Evolutionary conservation across 2,329 filamentous ascomycete genomes (phyloP).

Genomic region (Colletotrichum orbiculare): DNA sequence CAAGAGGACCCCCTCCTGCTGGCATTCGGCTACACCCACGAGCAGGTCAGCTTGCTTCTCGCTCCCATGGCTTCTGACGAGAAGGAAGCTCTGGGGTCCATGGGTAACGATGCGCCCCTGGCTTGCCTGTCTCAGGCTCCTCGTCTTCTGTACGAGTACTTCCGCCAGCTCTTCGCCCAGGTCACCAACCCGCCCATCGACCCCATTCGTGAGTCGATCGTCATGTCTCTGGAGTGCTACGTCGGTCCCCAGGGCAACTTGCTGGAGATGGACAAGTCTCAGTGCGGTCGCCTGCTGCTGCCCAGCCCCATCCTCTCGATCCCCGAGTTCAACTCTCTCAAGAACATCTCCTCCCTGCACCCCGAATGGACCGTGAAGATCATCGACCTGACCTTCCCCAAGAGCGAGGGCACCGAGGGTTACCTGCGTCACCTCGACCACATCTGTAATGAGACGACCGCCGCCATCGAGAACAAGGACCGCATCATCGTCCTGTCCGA

Average conservation of each 20-base stretch:
- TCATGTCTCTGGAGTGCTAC: constrained; percentile 98
- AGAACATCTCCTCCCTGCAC: too few species aligned
- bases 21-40: constrained; percentile 93
- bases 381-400: too few species aligned
- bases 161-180: constrained; percentile 96
- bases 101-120: constrained; percentile 96
- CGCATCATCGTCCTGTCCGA: too few species aligned
- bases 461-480: too few species aligned
- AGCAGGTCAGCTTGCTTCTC: constrained; percentile 91
- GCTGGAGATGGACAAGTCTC: constrained; percentile 89
- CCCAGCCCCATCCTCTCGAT: constrained; percentile 91
- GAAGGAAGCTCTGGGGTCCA: constrained; percentile 95
- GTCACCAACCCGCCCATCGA: constrained; percentile 98
- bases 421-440: too few species aligned
- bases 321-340: constrained; percentile 89
- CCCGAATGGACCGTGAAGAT: too few species aligned
- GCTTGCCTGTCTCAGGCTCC: constrained; percentile 92
- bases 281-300: constrained; percentile 86
- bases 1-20: constrained; percentile 87
- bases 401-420: too few species aligned
- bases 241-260: constrained; percentile 96
- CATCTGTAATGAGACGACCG: too few species aligned
- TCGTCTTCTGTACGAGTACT: constrained; percentile 93
- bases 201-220: constrained; percentile 95
- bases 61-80: constrained; percentile 97